Evolutionary conservation across 2,329 filamentous ascomycete species (phyloP).

Genomic region (Cadophora gregata): DNA sequence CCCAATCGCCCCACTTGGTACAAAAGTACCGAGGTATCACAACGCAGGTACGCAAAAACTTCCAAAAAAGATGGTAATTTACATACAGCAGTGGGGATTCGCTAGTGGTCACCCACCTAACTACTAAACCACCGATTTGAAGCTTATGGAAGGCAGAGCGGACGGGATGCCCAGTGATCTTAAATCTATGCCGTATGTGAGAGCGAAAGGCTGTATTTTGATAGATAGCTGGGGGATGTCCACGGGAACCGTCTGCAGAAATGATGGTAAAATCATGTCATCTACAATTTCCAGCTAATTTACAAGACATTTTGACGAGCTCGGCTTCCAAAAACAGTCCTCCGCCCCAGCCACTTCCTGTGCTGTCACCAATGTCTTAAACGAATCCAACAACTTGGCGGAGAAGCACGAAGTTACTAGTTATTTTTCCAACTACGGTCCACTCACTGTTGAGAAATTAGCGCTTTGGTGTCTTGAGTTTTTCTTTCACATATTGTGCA

Average conservation of each 20-base stretch:
- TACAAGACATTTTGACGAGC: not conserved
- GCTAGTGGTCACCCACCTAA: constrained; percentile 6
- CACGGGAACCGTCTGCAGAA: too few species aligned
- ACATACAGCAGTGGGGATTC: not conserved
- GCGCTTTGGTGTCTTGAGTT: too few species aligned
- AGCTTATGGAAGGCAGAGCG: constrained; percentile 12
- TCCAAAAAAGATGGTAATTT: not conserved
- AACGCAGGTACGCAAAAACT: not conserved
- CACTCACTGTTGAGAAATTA: too few species aligned
- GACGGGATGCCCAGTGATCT: constrained; percentile 15
- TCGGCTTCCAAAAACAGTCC: not conserved
- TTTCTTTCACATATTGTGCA: too few species aligned
- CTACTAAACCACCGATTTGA: constrained; percentile 15
- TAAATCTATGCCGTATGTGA: constrained; percentile 11
- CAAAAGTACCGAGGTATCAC: not conserved
- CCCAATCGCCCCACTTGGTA: not conserved
- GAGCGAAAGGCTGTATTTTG: not conserved
- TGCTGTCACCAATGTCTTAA: not conserved
- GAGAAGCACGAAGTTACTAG: too few species aligned
- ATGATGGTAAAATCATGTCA: too few species aligned
- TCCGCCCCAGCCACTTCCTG: not conserved
- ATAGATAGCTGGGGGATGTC: not conserved
- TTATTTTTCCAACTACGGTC: too few species aligned
- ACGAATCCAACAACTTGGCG: too few species aligned
- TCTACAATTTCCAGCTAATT: not conserved